phyloP scores from a whole-genome alignment of 805 yeast species.

The Saturnispora zaruensis region DNA sequence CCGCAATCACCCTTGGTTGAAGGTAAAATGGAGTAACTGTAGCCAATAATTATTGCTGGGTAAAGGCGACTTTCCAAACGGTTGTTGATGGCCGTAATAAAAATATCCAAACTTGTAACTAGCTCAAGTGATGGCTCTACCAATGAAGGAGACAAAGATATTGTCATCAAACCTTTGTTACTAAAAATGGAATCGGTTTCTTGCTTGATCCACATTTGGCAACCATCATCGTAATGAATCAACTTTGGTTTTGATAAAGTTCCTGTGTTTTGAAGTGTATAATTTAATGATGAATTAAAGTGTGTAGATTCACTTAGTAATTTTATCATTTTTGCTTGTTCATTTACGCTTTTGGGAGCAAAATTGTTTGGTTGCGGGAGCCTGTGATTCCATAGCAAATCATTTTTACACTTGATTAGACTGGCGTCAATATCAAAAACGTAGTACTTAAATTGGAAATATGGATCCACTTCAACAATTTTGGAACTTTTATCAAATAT shows the following conservation, averaged over 20 bases:
- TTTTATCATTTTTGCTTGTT: slow-evolving; percentile 22
- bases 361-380: slow-evolving; percentile 31
- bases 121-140: slow-evolving; percentile 29
- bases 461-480: slow-evolving; percentile 26
- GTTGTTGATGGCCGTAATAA: slow-evolving; percentile 39
- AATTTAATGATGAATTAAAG: slow-evolving; percentile 26
- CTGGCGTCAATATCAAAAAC: slow-evolving; percentile 7
- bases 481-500: background rate
- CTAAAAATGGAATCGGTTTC: slow-evolving; percentile 26
- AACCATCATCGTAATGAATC: slow-evolving; percentile 25
- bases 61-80: slow-evolving; percentile 38
- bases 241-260: slow-evolving; percentile 30
- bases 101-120: slow-evolving; percentile 44
- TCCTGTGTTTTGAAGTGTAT: slow-evolving; percentile 25
- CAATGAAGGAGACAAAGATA: slow-evolving; percentile 34
- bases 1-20: slow-evolving; percentile 48
- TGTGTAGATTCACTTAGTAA: slow-evolving; percentile 21
- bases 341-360: slow-evolving; percentile 27
- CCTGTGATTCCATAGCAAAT: background rate
- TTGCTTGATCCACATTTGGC: slow-evolving; percentile 46
- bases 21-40: slow-evolving; percentile 48
- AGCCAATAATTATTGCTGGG: slow-evolving; percentile 46
- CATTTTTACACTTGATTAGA: background rate
- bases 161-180: slow-evolving; percentile 34
- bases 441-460: slow-evolving; percentile 38